Evolutionary conservation across 2,329 filamentous ascomycete species (phyloP).

Genomic region (Teratosphaeria viscida): DNA sequence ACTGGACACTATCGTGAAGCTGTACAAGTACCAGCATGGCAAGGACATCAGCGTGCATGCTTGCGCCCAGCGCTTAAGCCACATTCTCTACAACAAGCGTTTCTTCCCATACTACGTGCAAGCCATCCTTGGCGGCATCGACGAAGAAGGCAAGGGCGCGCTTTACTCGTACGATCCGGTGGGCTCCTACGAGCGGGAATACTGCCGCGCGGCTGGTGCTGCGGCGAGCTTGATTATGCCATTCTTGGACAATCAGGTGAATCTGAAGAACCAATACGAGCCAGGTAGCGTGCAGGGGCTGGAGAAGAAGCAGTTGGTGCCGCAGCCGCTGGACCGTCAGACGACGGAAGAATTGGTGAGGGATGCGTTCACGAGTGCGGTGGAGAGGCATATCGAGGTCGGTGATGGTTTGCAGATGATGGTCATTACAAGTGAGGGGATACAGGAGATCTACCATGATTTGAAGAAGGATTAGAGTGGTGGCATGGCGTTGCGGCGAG

Average conservation of each 20-base stretch:
- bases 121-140: conserved; percentile 85
- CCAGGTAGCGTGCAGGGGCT: conserved; percentile 78
- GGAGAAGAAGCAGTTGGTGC: conserved; percentile 60
- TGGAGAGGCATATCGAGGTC: conserved; percentile 98
- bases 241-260: conserved; percentile 98
- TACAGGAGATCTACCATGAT: conserved; percentile 72
- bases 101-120: conserved; percentile 99
- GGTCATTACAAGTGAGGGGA: conserved; percentile 77
- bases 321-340: conserved; percentile 56
- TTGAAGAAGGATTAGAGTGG: conserved; percentile 70
- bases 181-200: conserved; percentile 93
- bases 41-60: conserved; percentile 92
- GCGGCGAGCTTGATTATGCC: conserved; percentile 90
- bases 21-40: conserved; percentile 97
- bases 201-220: conserved; percentile 86
- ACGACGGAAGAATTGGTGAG: conserved; percentile 82
- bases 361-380: conserved; percentile 95
- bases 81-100: conserved; percentile 91
- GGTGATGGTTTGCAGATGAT: conserved; percentile 94
- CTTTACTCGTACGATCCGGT: conserved; percentile 98
- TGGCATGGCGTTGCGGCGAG: background rate
- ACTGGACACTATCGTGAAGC: conserved; percentile 89
- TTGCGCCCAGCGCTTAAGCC: conserved; percentile 87
- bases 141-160: conserved; percentile 88
- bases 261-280: conserved; percentile 97